phyloP scores from a whole-genome alignment of 164 flowering plant species.

The Pachysandra terminalis region DNA sequence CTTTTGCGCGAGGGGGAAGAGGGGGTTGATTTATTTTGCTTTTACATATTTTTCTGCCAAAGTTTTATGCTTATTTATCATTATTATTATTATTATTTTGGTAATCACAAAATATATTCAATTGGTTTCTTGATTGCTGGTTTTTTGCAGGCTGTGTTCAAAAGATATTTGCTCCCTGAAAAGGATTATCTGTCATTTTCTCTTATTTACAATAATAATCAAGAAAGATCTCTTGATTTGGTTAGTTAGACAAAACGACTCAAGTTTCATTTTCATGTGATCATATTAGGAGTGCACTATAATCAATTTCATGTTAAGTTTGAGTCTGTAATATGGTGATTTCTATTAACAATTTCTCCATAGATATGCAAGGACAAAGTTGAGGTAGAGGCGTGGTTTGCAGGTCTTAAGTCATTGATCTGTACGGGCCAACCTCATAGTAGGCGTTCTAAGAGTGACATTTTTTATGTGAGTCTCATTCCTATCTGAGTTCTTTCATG shows the following conservation, averaged over 20 bases:
- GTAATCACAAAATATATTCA: too few relatives aligned
- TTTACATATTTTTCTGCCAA: neutral
- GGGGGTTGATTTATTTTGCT: neutral
- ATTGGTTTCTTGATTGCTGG: neutral
- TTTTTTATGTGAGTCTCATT: slow-evolving; percentile 48
- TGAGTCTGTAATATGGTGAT: neutral
- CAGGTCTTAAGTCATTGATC: slow-evolving; percentile 69
- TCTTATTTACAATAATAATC: slow-evolving; percentile 64
- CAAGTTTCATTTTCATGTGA: neutral
- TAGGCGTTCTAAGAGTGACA: slow-evolving; percentile 56
- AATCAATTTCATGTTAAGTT: slow-evolving; percentile 9
- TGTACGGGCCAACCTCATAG: slow-evolving; percentile 36
- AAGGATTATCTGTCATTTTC: slow-evolving; percentile 94
- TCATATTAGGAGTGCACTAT: neutral
- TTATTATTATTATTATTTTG: too few relatives aligned
- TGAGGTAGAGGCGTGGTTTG: slow-evolving; percentile 84
- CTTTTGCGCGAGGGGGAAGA: neutral
- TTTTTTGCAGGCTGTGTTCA: slow-evolving; percentile 31
- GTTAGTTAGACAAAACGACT: slow-evolving; percentile 35
- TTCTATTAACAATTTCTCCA: neutral
- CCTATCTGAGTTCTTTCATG: neutral
- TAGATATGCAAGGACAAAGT: slow-evolving; percentile 90
- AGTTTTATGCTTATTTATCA: too few relatives aligned
- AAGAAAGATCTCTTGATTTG: slow-evolving; percentile 90
- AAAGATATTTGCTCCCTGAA: slow-evolving; percentile 76